Percentiles rank a stretch among this genome's conserved stretches.
These are phyloP conservation scores for Arxiozyma heterogenica DNA, from an alignment of 1,139 yeast species.

Conservation along the genomic window DNA sequence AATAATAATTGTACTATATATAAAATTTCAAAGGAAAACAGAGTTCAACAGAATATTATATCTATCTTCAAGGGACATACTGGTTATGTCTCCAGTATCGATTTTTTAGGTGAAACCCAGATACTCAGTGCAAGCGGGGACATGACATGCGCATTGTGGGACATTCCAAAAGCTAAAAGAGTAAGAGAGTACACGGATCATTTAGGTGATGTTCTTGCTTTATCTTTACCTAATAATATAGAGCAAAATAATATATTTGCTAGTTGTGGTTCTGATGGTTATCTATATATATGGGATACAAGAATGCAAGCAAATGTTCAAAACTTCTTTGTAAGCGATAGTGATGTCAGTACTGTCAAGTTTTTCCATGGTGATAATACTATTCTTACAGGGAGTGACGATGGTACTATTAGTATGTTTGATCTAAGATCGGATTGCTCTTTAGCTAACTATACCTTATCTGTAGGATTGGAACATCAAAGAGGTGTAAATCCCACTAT, in stretches of 20 bases:
- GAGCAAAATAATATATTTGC: constrained; percentile 38
- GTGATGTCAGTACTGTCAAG: constrained; percentile 59
- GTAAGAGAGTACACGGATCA: constrained; percentile 60
- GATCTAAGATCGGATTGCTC: constrained; percentile 76
- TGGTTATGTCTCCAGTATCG: constrained; percentile 72
- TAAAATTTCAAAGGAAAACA: constrained; percentile 33
- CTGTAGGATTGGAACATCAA: constrained; percentile 19
- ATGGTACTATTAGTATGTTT: constrained; percentile 61
- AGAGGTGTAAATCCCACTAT: constrained; percentile 2
- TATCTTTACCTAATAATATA: constrained; percentile 29
- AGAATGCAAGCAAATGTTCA: constrained; percentile 48
- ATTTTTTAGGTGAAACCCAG: constrained; percentile 49
- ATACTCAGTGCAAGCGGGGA: constrained; percentile 76
- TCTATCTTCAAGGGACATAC: constrained; percentile 66
- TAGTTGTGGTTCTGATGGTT: constrained; percentile 71
- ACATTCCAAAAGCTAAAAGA: constrained; percentile 50
- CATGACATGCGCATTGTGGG: constrained; percentile 77
- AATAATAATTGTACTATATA: constrained; percentile 73
- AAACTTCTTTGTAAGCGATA: constrained; percentile 50
- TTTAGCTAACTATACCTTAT: constrained; percentile 44
- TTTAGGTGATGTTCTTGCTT: constrained; percentile 65
- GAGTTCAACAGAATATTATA: constrained; percentile 39
- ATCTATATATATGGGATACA: constrained; percentile 63
- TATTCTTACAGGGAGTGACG: constrained; percentile 68
- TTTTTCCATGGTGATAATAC: constrained; percentile 67